Evolutionary conservation across 116 monocot species (phyloP).

Genomic region (Dioscorea cayenensis): DNA sequence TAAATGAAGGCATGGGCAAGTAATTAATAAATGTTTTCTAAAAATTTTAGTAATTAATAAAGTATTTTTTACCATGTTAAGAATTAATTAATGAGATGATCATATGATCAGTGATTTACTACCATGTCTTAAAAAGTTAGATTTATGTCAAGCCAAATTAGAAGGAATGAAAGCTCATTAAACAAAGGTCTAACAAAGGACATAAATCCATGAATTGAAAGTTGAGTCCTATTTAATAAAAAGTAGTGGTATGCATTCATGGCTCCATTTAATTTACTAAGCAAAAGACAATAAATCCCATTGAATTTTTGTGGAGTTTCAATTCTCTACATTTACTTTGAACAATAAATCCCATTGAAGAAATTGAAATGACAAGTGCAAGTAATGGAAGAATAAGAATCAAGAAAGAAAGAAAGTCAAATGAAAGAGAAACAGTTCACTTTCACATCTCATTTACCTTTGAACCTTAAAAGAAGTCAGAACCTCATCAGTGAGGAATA

Average conservation of each 20-base stretch:
- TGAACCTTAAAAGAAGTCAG: conserved; percentile 2
- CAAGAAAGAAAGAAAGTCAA: not conserved
- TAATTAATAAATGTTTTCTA: no score
- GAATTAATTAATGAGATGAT: no score
- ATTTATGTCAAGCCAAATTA: no score
- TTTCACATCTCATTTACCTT: not conserved
- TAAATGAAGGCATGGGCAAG: no score
- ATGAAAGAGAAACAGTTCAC: not conserved
- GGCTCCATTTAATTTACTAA: conserved; percentile 14
- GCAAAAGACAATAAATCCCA: conserved; percentile 10
- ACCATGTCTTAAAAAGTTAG: no score
- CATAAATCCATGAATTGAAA: not conserved
- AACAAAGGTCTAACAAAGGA: not conserved
- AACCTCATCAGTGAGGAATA: not conserved
- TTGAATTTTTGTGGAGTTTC: conserved; percentile 7
- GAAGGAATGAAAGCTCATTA: not conserved
- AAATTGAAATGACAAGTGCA: conserved; percentile 11
- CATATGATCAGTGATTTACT: no score
- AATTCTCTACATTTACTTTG: conserved; percentile 8
- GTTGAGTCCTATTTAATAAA: conserved; percentile 17
- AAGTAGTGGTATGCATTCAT: conserved; percentile 11
- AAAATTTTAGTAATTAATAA: no score
- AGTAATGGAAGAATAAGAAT: not conserved
- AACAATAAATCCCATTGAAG: conserved; percentile 7
- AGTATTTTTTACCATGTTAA: no score